phyloP scores from a whole-genome alignment of 2,329 filamentous ascomycete species.

The Eutypella sp. region DNA sequence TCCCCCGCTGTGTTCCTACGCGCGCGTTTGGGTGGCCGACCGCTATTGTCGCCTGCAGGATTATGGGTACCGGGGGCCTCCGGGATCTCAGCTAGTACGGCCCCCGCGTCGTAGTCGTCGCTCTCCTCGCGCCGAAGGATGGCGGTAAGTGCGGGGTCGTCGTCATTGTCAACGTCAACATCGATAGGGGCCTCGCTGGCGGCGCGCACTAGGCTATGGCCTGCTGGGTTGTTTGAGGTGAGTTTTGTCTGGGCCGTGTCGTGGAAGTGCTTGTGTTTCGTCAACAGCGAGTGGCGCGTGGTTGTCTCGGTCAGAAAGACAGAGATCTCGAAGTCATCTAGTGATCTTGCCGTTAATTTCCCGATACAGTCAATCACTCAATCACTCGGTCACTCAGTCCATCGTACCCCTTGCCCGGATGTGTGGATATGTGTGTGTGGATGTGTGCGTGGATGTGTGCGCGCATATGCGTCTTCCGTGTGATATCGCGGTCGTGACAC shows the following conservation, averaged over 20 bases:
- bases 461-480: too few relatives aligned
- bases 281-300: constrained; percentile 79
- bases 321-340: constrained; percentile 93
- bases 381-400: constrained; percentile 19
- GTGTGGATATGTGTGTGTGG: background rate
- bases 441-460: background rate
- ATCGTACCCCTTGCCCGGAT: constrained; percentile 9
- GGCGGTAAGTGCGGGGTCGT: constrained; percentile 32
- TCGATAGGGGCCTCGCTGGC: constrained; percentile 50
- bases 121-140: constrained; percentile 51
- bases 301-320: constrained; percentile 87
- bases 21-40: constrained; percentile 25
- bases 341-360: too few relatives aligned
- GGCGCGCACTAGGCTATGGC: constrained; percentile 50
- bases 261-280: constrained; percentile 75
- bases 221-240: constrained; percentile 55
- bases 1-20: constrained; percentile 23
- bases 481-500: background rate
- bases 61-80: constrained; percentile 25
- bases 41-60: constrained; percentile 19
- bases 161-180: constrained; percentile 26
- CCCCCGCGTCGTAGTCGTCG: constrained; percentile 52
- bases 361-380: too few relatives aligned
- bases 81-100: constrained; percentile 54
- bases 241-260: constrained; percentile 49